Percentiles rank a stretch among this genome's conserved stretches.
These are phyloP conservation scores for Lotus japonicus DNA, from an alignment of 306 rosid genomes.

Conservation along the genomic window DNA sequence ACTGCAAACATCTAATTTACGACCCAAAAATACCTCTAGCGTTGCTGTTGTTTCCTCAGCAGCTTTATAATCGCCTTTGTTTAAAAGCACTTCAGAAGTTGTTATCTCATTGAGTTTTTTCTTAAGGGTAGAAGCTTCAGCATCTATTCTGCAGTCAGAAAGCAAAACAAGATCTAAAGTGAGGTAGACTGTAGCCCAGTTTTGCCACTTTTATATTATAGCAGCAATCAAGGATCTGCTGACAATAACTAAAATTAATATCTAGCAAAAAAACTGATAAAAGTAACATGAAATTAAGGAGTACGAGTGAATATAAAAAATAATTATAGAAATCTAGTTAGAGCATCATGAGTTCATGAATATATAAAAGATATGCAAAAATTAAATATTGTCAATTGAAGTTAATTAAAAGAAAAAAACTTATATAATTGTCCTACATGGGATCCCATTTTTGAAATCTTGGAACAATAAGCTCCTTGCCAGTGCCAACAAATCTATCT, in stretches of 20 bases:
- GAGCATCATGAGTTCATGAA: too few species aligned
- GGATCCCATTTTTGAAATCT: too few species aligned
- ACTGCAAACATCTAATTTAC: constrained; percentile 2
- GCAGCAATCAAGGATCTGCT: not conserved
- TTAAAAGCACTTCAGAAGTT: constrained; percentile 40
- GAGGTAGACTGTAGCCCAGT: constrained; percentile 3
- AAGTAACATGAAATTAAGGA: too few species aligned
- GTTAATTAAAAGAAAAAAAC: too few species aligned
- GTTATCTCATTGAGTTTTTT: constrained; percentile 56
- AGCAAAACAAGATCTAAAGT: constrained; percentile 16
- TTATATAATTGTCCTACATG: too few species aligned
- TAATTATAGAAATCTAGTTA: too few species aligned
- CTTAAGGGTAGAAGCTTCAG: constrained; percentile 62
- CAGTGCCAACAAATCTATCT: too few species aligned
- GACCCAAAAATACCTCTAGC: constrained; percentile 51
- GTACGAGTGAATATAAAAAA: too few species aligned
- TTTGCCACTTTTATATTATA: constrained; percentile 9
- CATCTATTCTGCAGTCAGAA: constrained; percentile 67
- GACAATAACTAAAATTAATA: not conserved
- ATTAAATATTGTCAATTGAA: too few species aligned
- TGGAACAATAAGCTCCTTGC: too few species aligned
- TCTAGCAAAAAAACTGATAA: not conserved
- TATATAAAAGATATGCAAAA: too few species aligned
- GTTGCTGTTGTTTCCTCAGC: constrained; percentile 61
- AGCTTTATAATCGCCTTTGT: constrained; percentile 37